Conservation (phyloP, 345 rosid genomes). For the Boechera retrofracta region DNA sequence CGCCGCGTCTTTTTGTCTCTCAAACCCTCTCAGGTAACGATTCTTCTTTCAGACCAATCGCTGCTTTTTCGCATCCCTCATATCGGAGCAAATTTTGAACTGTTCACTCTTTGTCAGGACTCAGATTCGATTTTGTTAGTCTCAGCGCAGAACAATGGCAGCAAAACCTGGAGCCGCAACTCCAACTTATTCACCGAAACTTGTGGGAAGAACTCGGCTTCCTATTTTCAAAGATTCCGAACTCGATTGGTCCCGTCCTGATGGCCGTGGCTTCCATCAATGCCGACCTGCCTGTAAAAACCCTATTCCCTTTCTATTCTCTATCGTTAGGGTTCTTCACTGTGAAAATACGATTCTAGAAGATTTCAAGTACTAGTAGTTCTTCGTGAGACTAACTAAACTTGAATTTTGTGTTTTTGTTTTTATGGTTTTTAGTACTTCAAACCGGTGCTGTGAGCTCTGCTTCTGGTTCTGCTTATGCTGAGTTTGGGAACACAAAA, state of each 20-base stretch:
- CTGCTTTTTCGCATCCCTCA: background rate
- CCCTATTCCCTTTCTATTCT: conserved; percentile 10
- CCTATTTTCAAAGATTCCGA: conserved; percentile 59
- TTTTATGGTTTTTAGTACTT: conserved; percentile 55
- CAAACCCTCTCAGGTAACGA: conserved; percentile 25
- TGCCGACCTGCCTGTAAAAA: conserved; percentile 87
- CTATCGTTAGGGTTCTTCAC: background rate
- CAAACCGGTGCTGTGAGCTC: conserved; percentile 83
- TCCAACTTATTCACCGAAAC: conserved; percentile 71
- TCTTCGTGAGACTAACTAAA: conserved; percentile 6
- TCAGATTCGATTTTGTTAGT: conserved; percentile 9
- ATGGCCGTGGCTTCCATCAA: conserved; percentile 86
- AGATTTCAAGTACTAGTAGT: background rate
- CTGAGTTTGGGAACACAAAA: conserved; percentile 92
- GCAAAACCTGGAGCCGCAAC: conserved; percentile 56
- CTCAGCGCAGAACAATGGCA: conserved; percentile 48
- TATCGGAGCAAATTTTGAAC: background rate
- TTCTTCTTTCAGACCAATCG: background rate
- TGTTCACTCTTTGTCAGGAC: background rate
- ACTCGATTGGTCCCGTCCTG: conserved; percentile 90
- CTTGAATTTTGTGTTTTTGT: background rate
- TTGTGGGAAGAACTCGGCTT: conserved; percentile 49
- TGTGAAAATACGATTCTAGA: background rate
- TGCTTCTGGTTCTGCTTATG: conserved; percentile 97
- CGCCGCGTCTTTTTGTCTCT: conserved; percentile 15